These are phyloP conservation scores for Suillus subluteus DNA, from an alignment of 768 basidiomycete species.

Conservation along the genomic window DNA sequence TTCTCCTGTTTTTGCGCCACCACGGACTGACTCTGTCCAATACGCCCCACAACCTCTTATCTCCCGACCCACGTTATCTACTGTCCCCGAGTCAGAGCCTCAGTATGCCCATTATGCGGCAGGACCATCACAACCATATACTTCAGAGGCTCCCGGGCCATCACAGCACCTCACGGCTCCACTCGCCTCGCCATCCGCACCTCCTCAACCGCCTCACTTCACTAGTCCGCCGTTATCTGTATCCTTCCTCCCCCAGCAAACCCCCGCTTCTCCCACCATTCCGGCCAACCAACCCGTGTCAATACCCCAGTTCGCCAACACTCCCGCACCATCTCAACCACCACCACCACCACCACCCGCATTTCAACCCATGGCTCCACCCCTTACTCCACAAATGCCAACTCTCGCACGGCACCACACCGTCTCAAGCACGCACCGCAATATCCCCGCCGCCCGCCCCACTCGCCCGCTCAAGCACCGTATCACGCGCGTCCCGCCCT, in stretches of 20 bases:
- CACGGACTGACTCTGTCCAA: constrained; percentile 20
- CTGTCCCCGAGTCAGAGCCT: constrained; percentile 30
- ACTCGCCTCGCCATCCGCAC: constrained; percentile 18
- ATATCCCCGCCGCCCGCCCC: constrained; percentile 1
- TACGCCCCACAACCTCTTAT: constrained; percentile 25
- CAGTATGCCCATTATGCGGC: constrained; percentile 27
- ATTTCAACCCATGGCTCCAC: constrained; percentile 18
- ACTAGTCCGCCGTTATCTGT: constrained; percentile 14
- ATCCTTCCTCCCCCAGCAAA: constrained; percentile 20
- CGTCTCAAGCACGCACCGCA: constrained; percentile 13
- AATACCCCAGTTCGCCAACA: constrained; percentile 20
- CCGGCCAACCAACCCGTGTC: constrained; percentile 27
- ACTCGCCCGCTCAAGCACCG: background rate
- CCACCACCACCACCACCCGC: constrained; percentile 5
- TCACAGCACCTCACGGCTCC: constrained; percentile 16
- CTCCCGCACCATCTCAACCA: constrained; percentile 3
- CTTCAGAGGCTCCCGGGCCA: constrained; percentile 6
- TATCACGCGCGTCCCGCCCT: constrained; percentile 10
- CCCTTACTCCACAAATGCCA: background rate
- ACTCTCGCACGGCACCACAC: constrained; percentile 30
- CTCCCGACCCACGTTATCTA: constrained; percentile 31
- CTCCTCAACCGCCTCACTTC: constrained; percentile 12
- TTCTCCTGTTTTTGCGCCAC: constrained; percentile 23
- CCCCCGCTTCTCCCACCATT: constrained; percentile 17
- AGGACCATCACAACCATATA: constrained; percentile 9